phyloP scores from a whole-genome alignment of 257 asterid species.

The Primulina huaijiensis region DNA sequence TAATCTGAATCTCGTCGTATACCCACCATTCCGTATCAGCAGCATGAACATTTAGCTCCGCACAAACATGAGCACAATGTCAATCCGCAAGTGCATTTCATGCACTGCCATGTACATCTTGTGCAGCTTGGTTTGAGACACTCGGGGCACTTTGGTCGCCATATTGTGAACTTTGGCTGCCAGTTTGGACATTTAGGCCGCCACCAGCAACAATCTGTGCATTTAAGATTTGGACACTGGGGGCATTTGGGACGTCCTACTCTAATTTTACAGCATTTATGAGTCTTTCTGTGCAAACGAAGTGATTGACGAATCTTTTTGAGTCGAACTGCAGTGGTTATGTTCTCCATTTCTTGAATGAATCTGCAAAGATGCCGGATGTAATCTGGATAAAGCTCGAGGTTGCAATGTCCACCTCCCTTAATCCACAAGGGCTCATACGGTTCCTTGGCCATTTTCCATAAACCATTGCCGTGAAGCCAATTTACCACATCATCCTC shows the following conservation, averaged over 20 bases:
- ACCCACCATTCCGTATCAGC: conserved; percentile 42
- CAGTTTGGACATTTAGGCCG: conserved; percentile 44
- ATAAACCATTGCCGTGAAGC: conserved; percentile 79
- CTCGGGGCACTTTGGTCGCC: conserved; percentile 30
- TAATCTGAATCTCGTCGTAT: conserved; percentile 34
- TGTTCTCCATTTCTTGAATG: conserved; percentile 83
- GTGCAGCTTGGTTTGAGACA: conserved; percentile 39
- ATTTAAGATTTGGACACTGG: conserved; percentile 34
- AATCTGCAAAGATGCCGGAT: conserved; percentile 80
- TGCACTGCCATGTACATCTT: conserved; percentile 38
- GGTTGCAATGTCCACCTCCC: conserved; percentile 99
- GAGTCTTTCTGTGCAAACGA: conserved; percentile 32
- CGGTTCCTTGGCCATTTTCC: conserved; percentile 88
- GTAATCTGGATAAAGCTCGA: conserved; percentile 96
- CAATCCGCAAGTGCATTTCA: conserved; percentile 57
- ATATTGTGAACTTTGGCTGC: conserved; percentile 35
- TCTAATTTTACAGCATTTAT: conserved; percentile 50
- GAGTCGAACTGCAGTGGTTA: conserved; percentile 65
- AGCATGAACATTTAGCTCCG: conserved; percentile 59
- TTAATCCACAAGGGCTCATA: conserved; percentile 96
- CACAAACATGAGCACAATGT: conserved; percentile 43
- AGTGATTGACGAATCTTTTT: conserved; percentile 57
- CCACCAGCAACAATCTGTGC: conserved; percentile 44
- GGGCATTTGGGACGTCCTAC: conserved; percentile 43
- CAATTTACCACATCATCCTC: conserved; percentile 95